Base-by-base conservation (phyloP, 352 stramenopile genomes). In the Pythium brachiatum region DNA sequence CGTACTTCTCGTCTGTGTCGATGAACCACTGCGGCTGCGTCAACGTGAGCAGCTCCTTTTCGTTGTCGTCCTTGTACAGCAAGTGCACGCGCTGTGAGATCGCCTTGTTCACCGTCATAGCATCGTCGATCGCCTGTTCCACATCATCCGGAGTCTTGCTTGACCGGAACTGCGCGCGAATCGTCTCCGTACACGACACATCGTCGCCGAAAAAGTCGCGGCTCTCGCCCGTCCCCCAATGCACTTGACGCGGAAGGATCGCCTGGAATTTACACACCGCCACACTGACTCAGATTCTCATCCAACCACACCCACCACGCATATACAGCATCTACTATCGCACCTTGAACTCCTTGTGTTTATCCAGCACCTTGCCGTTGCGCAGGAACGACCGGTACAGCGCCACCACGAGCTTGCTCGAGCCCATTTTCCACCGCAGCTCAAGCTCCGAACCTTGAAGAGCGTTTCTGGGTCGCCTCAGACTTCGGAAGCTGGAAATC, bases 371-470 rank as follows among this genome's bases (percentile, higher is more conserved):
- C 63, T 77, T 78, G 46, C 78, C 74, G 63, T 83, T 88, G 53
- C 78, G 83, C 47, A 88, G 57, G 26, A 90, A 77, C 56, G 80
- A 88, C 47, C 81, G 79, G 50, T 90, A 90, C 57, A 92, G 74
- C 71, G 78, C 75, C 53, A 88, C 58, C 32, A 82, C 79, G 34
- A 92, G 66, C 69, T 77, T 82, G 7, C 57, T 65, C 2, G 79
- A 86, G 12, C 66, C 64, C 72, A 85, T 84, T 48, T 48, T 34
- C 46, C 11, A 7, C 44, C 43, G n/a, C 38, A 57, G 67, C 48
- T 50, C 34, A 44, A 20, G 27, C 39, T 27, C 20, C 23, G 51
- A 44, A 43, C 44, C 26, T 69, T 60, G 41, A 44, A 50, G 44
- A 48, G 41, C 20, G 9, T 34, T n/a, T n/a, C n/a, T n/a, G n/a